Base-by-base conservation (phyloP, 148 eudicot genomes). In the Fagopyrum homotropicum region DNA sequence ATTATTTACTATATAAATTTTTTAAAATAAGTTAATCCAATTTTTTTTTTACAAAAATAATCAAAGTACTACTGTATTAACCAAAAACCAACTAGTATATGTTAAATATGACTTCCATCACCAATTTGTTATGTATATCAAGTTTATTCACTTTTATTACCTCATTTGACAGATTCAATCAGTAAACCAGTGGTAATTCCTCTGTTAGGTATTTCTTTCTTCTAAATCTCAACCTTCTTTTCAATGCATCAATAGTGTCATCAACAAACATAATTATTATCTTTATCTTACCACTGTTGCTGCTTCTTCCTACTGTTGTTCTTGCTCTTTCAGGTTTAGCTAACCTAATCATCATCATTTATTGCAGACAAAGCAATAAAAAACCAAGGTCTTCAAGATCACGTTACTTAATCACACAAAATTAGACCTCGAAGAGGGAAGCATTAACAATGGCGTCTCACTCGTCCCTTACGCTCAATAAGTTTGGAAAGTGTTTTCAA, bases 391-490 rank as follows among this genome's bases (percentile, higher is more conserved):
- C 47, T 46, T 66, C 71, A 35, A 35, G 71, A 66, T 66, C 47
- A 66, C 30, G 10, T 66, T 19, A 7, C 46, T 66, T 15, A 2
- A 66, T 66, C 8, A 15, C 19, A 66, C 71, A 66, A 40, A 0
- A 40, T 14, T 45, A 40, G 46, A 40, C 47, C 71, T 66, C 12
- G 71, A 66, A 66, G 71, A 14, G 19, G 71, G 71, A 40, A 66
- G 9, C 46, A 43, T 15, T 0, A 66, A 40, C 46, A 43, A 43
- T 66, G 71, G 71, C 3, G 47, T 66, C 7, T 5, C 71, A 35
- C 17, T 66, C 71, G 35, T 40, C 43, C 30, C 45, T 43, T 66
- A 40, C 45, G 19, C 45, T 12, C 46, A 66, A 43, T 45, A 22
- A 22, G 26, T 22, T 22, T 22, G 26, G 26, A 22, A 22, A 22